Conservation (phyloP, 1,284 basidiomycete genomes). For the Vanrija pseudolonga region DNA sequence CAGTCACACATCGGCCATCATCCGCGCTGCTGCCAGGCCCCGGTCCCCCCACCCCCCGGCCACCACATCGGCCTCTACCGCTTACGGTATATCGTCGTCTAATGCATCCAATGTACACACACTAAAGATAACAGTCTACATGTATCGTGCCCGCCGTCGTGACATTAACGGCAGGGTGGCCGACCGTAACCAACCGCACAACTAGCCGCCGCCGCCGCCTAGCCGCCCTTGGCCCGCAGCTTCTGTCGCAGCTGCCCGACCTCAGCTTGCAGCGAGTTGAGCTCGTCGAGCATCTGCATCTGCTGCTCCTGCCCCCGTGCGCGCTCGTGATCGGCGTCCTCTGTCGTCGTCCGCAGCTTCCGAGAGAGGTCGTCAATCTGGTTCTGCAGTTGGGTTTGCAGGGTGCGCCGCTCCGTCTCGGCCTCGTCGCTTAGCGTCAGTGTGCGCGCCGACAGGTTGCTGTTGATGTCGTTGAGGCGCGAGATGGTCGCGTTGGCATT, state of each 20-base stretch:
- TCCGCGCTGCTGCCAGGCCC: too few relatives aligned
- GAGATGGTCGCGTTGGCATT: slow-evolving; percentile 66
- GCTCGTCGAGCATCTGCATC: slow-evolving; percentile 48
- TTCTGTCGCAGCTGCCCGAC: slow-evolving; percentile 41
- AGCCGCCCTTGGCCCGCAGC: slow-evolving; percentile 18
- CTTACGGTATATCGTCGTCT: too few relatives aligned
- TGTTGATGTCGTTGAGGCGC: slow-evolving; percentile 72
- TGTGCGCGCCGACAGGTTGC: slow-evolving; percentile 65
- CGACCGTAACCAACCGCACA: too few relatives aligned
- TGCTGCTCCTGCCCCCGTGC: slow-evolving; percentile 40
- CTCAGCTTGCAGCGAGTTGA: slow-evolving; percentile 49
- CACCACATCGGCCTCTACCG: too few relatives aligned
- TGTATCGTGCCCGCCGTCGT: too few relatives aligned
- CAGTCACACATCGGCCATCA: too few relatives aligned
- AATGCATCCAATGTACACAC: too few relatives aligned
- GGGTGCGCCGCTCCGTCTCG: slow-evolving; percentile 42
- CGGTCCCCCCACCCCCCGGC: too few relatives aligned
- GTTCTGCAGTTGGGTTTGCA: slow-evolving; percentile 26
- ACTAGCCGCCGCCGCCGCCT: too few relatives aligned
- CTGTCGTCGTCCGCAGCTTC: slow-evolving; percentile 28
- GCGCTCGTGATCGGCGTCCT: slow-evolving; percentile 42
- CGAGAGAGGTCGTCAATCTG: slow-evolving; percentile 36
- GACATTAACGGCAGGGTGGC: too few relatives aligned
- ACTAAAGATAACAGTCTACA: too few relatives aligned
- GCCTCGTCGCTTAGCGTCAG: slow-evolving; percentile 72